Evolutionary conservation across 2,329 filamentous ascomycete species (phyloP), one percentile per base, ranked within the genome.

Genomic region (Fusarium kyushuense): DNA sequence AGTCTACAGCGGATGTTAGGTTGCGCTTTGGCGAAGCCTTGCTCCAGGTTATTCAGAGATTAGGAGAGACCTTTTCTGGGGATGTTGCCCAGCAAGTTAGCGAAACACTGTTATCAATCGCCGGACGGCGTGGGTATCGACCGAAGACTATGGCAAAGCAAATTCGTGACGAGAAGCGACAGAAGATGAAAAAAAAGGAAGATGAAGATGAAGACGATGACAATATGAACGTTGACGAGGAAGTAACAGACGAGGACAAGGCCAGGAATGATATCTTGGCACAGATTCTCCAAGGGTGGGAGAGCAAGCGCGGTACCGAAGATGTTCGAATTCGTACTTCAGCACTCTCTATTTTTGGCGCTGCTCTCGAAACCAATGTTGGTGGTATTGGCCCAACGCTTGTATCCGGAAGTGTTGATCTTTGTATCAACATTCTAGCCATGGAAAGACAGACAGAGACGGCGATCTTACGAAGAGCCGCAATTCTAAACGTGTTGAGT

Each of bases 251-350:
- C 35, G 79, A 81, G 47, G 81, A 81, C 71, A 82, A 75, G 67
- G 78, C 72, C 43, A 83, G 79, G 62, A 84, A 84, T 57, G 87
- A 83, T 30, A 81, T 84, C 46, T 74, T 90, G 14, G 79, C 82
- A 23, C 82, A 84, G 60, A 92, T 93, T 61, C 82, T 92, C 1
- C 79, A 84, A 16, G 90, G 89, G 1, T 93, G 91, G 91, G 84
- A 90, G 67, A 85, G 88, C 64, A 89, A 87, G 57, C 80, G 84
- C 17, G 90, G 89, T 1, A 84, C 84, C 60, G 91, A 93, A 75
- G 91, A 93, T 72, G 81, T 92, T 14, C 84, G 91, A 6, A 85
- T 94, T 69, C 87, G 91, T 1, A 81, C 90, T 16, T 92, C 90
- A 23, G 89, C 90, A 6, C 76, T 94, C 9, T 90, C 89, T 6